These are phyloP conservation scores for Metschnikowia arizonensis DNA, from an alignment of 805 yeast genomes.

Conservation along the genomic window DNA sequence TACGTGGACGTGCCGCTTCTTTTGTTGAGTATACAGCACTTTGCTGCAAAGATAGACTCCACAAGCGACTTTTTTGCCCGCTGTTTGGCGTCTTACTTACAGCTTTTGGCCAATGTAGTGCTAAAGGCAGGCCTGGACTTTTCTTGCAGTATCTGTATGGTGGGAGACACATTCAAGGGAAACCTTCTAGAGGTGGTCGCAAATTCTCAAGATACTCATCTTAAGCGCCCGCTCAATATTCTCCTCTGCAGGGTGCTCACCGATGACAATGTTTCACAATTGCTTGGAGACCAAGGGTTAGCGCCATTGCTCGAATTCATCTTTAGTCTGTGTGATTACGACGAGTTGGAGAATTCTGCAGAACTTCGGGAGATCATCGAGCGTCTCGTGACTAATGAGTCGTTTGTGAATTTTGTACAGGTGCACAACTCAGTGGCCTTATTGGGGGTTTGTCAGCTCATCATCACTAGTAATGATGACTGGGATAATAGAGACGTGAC, in stretches of 20 bases:
- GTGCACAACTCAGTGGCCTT: neutral
- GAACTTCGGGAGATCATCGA: constrained; percentile 7
- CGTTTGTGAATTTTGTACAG: constrained; percentile 2
- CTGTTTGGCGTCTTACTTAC: constrained; percentile 13
- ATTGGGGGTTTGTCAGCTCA: constrained; percentile 15
- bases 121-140: constrained; percentile 2
- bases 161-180: constrained; percentile 5
- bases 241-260: constrained; percentile 6
- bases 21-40: constrained; percentile 9
- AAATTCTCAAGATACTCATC: neutral
- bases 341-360: neutral
- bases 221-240: constrained; percentile 9
- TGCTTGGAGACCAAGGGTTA: neutral
- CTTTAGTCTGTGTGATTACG: constrained; percentile 3
- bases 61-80: constrained; percentile 3
- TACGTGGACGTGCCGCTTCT: constrained; percentile 7
- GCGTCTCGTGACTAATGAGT: constrained; percentile 7
- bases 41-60: constrained; percentile 1
- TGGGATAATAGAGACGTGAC: constrained; percentile 40
- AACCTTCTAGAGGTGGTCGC: constrained; percentile 1
- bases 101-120: constrained; percentile 14
- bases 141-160: constrained; percentile 1
- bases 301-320: constrained; percentile 6
- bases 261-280: neutral
- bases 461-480: constrained; percentile 35